Evolutionary conservation across 2,329 filamentous ascomycete genomes (phyloP), one percentile per base, ranked within the genome.

Genomic region (Fusarium fujikuroi): DNA sequence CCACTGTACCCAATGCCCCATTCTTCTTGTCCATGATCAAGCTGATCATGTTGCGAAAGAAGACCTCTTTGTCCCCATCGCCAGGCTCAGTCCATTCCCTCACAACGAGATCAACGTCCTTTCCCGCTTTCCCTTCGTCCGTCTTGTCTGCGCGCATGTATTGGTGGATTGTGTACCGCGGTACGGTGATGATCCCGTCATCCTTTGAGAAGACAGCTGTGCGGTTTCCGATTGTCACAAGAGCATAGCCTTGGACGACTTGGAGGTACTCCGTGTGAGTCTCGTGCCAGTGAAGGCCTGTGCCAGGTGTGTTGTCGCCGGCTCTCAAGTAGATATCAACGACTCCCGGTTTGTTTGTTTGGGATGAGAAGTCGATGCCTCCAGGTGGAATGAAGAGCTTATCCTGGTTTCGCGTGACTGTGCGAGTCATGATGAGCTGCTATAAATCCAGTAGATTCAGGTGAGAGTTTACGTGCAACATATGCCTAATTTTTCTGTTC

Each of bases 41-140:
- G 32, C 75, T 68, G 21, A 76, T 39, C 12, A 70, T 37, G 11
- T 77, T 77, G 39, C 73, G 73, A 40, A 77, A 77, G 63, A 77
- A 76, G 3, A 74, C 34, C n/a, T 66, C 62, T 60, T 76, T 77
- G 32, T 73, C 69, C 1, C 75, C 69, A 23, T 77, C 73, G 8
- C 69, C 64, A 14, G 75, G 75, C 12, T 76, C 73, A 15, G 75
- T 75, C 75, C 75, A 77, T 53, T 77, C 75, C 25, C 46, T 62
- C 14, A 77, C 63, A 32, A 60, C 32, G 11, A 76, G 65, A 23
- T 75, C 75, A 10, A 69, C 32, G 10, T 69, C 47, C 14, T 44
- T 65, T 23, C 66, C 71, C 14, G 30, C 28, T 9, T 58, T 64
- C 18, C 75, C 71, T 58, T 74, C 40, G 5, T 63, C 50, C 9